Conservation (phyloP, 2,329 filamentous ascomycete genomes). For the Parastagonospora avenae region DNA sequence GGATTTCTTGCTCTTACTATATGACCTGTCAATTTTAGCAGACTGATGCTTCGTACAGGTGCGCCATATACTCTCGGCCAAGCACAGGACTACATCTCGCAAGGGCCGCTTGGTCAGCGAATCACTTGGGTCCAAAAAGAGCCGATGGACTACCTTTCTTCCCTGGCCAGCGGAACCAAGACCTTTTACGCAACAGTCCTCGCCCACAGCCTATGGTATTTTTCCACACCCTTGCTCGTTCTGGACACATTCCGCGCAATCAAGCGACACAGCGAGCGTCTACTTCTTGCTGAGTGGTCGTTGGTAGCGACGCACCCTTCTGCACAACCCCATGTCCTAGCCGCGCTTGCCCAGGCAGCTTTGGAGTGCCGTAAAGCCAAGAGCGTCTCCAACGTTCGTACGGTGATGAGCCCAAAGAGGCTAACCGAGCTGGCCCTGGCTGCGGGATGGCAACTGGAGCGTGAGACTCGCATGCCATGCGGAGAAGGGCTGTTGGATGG, state of each 20-base stretch:
- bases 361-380: constrained; percentile 50
- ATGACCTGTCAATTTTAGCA: no score
- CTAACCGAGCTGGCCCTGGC: constrained; percentile 46
- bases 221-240: constrained; percentile 49
- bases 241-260: constrained; percentile 45
- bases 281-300: constrained; percentile 57
- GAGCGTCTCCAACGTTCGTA: constrained; percentile 56
- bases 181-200: constrained; percentile 54
- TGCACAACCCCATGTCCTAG: constrained; percentile 57
- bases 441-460: constrained; percentile 48
- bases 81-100: constrained; percentile 54
- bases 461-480: constrained; percentile 46
- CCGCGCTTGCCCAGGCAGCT: constrained; percentile 52
- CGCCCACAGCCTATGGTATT: no score
- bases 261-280: constrained; percentile 36
- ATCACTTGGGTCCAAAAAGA: constrained; percentile 53
- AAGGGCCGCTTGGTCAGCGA: constrained; percentile 47
- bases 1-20: no score
- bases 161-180: constrained; percentile 8
- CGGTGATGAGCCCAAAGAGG: constrained; percentile 50
- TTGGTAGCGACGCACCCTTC: constrained; percentile 48
- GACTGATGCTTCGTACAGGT: constrained; percentile 1
- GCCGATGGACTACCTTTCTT: constrained; percentile 33
- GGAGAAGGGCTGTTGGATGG: constrained; percentile 51
- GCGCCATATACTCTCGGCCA: constrained; percentile 56